Base-by-base conservation (phyloP, 2,329 filamentous ascomycete species). In the Alternaria consortialis region DNA sequence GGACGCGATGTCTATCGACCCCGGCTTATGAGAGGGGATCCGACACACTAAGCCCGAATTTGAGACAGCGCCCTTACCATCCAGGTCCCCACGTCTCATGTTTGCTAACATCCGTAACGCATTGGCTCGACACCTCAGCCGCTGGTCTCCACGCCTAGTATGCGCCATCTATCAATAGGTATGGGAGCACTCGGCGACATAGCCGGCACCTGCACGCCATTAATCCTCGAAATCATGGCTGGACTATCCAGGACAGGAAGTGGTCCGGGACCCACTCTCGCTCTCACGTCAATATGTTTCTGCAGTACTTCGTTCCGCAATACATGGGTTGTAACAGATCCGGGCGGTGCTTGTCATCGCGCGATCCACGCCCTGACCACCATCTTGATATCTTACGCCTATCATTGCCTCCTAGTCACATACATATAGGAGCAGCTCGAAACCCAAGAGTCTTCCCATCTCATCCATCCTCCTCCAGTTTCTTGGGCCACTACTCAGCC, bases 231-330 rank as follows among this genome's bases (percentile, higher is more conserved):
- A 65, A 71, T 70, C 62, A 70, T 70, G 74, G 71, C 67, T 61
- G 68, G 62, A 68, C 75, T 70, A 75, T 71, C 73, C 73, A 73
- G 66, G 70, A 71, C 70, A 63, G 62, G 71, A 69, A 68, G 72
- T 73, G 69, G 74, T 60, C 66, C 67, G 68, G 69, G 70, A 70
- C 75, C 74, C 72, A 77, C 72, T 73, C 66, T 73, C 56, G 64
- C 71, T 68, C 74, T 79, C 76, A 79, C 73, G 76, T 78, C 77
- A 79, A 79, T 72, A 74, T 74, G 73, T 69, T 75, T 69, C 71
- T 76, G 72, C 71, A 77, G 74, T 77, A 77, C 75, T 72, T 76
- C 71, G 74, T 74, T 74, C 76, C 74, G 77, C 71, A 74, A 71
- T 74, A 73, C 70, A 76, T 73, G 73, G 69, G 71, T 75, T 73